Percentiles rank a stretch among this genome's conserved stretches.
These are phyloP conservation scores for Gaeumannomyces sp. DNA, from an alignment of 2,329 filamentous ascomycete genomes.

Conservation along the genomic window DNA sequence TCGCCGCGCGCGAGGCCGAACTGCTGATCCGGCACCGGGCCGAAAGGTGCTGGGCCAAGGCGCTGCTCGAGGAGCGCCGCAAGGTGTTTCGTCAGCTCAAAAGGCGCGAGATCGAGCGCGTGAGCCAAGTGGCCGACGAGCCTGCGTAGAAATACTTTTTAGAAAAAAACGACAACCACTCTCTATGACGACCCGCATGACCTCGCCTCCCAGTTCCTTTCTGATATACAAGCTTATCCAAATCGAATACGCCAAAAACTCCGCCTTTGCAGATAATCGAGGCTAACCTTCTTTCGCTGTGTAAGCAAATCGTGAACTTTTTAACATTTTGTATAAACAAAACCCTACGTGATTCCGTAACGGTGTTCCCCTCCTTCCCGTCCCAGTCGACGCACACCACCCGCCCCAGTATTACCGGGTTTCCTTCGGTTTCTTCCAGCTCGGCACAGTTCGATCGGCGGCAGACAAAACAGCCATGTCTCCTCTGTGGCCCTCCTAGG, in stretches of 20 bases:
- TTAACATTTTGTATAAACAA: slow-evolving; percentile 1
- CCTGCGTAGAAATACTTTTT: not conserved
- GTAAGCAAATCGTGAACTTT: not conserved
- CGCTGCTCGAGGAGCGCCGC: slow-evolving; percentile 37
- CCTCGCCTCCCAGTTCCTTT: not conserved
- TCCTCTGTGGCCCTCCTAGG: not conserved
- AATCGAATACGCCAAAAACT: not conserved
- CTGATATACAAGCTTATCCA: not conserved
- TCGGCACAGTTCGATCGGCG: not conserved
- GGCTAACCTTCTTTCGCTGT: not conserved
- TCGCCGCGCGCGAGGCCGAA: slow-evolving; percentile 25
- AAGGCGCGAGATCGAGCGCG: slow-evolving; percentile 26
- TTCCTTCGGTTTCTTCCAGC: not conserved
- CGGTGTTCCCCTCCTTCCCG: not conserved
- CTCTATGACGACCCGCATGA: not conserved
- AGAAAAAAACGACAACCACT: not conserved
- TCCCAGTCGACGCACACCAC: not conserved
- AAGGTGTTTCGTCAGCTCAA: slow-evolving; percentile 36
- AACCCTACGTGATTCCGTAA: not conserved
- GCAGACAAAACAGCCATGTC: not conserved
- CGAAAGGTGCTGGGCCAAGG: slow-evolving; percentile 41
- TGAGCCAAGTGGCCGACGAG: not conserved
- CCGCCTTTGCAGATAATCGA: not conserved
- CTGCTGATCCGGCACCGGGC: slow-evolving; percentile 29
- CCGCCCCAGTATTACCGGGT: not conserved